A percentile compares a stretch with the other conserved stretches of the same genome.
Evolutionary conservation across 345 rosid genomes (phyloP).

Genomic region (Syzygium aromaticum): DNA sequence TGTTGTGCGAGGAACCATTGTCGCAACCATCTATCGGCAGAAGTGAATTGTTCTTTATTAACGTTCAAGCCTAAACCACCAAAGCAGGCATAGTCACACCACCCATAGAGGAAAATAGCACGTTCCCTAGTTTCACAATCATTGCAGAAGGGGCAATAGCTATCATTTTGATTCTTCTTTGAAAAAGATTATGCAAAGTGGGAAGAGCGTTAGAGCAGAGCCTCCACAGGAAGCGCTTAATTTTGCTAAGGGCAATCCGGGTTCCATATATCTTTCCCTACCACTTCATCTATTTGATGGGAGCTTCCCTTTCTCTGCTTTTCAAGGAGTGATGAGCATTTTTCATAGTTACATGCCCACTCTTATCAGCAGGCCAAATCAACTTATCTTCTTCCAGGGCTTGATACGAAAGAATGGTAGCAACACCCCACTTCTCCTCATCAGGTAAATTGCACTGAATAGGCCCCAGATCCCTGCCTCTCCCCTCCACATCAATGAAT

Average conservation of each 20-base stretch:
- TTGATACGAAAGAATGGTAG: not conserved
- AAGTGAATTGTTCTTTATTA: not conserved
- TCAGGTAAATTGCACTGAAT: no score
- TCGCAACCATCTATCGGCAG: not conserved
- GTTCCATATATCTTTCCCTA: no score
- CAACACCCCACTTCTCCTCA: not conserved
- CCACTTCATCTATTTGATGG: not conserved
- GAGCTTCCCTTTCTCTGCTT: rapidly evolving
- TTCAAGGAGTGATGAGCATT: rapidly evolving
- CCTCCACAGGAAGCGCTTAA: no score
- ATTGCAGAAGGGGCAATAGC: not conserved
- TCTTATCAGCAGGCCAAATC: not conserved
- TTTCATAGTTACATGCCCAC: rapidly evolving
- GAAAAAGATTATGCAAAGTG: rapidly evolving
- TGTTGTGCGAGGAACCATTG: not conserved
- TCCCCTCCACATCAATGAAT: not conserved
- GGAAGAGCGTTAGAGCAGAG: no score
- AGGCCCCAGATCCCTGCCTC: not conserved
- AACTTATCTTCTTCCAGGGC: not conserved
- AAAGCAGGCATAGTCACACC: not conserved
- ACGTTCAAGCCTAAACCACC: not conserved
- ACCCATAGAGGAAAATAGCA: not conserved
- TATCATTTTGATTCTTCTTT: rapidly evolving
- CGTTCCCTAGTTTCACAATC: not conserved
- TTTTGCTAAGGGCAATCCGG: no score